These are phyloP conservation scores for Mucor lusitanicus DNA, from an alignment of 371 early-diverging fungal genomes.

Conservation along the genomic window DNA sequence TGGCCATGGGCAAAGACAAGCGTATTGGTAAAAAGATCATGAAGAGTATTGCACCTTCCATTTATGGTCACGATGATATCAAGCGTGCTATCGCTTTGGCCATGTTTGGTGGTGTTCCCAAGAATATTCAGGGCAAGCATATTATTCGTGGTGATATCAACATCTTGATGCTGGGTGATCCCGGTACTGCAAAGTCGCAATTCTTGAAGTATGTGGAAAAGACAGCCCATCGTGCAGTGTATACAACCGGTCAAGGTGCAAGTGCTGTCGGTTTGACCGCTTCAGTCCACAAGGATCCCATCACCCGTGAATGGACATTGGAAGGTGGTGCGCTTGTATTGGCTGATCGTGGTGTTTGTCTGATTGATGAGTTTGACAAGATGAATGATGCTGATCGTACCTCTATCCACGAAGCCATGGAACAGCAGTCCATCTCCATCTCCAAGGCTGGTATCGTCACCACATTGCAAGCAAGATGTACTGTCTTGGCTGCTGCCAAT, in stretches of 20 bases:
- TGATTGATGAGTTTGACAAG: slow-evolving; percentile 99
- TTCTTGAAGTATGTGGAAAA: slow-evolving; percentile 98
- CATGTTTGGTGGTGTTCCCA: slow-evolving; percentile 97
- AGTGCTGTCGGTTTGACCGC: slow-evolving; percentile 99
- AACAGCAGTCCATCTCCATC: slow-evolving; percentile 98
- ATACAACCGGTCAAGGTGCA: slow-evolving; percentile 99
- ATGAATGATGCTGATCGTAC: slow-evolving; percentile 87
- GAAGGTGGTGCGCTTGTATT: slow-evolving; percentile 99
- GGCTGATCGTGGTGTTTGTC: slow-evolving; percentile 97
- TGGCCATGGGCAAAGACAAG: slow-evolving; percentile 78
- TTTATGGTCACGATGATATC: slow-evolving; percentile 98
- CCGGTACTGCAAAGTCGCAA: slow-evolving; percentile 99
- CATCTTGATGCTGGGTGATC: slow-evolving; percentile 98
- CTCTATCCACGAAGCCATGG: slow-evolving; percentile 99
- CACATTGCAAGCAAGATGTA: slow-evolving; percentile 94
- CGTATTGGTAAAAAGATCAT: slow-evolving; percentile 87
- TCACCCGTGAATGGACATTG: slow-evolving; percentile 98
- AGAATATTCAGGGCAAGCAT: slow-evolving; percentile 92
- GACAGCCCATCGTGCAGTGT: slow-evolving; percentile 96
- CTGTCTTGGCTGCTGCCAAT: slow-evolving; percentile 98
- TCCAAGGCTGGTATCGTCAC: slow-evolving; percentile 98
- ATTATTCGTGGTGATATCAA: slow-evolving; percentile 99
- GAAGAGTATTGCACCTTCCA: slow-evolving; percentile 97
- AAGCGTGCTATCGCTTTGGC: slow-evolving; percentile 96
- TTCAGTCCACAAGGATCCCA: slow-evolving; percentile 95